A percentile compares a stretch with the other conserved stretches of the same genome.
phyloP scores from a whole-genome alignment of 495 filamentous ascomycete species.

The Penicillium argentinense region DNA sequence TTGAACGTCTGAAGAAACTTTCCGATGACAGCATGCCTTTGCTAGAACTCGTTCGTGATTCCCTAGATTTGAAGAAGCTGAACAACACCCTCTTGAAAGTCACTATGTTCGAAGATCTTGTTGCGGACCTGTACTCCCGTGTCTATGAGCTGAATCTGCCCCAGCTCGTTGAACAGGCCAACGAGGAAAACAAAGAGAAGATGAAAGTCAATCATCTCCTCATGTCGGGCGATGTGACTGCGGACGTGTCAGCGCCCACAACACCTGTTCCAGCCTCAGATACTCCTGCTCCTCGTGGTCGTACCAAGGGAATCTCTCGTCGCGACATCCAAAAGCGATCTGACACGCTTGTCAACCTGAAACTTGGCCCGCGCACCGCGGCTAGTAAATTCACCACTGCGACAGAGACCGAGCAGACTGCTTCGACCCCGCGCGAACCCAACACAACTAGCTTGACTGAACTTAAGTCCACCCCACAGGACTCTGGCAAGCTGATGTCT shows the following conservation, averaged over 20 bases:
- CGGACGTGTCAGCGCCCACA: conserved; percentile 37
- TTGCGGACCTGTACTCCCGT: conserved; percentile 82
- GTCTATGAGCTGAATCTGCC: conserved; percentile 63
- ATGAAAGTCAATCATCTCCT: conserved; percentile 62
- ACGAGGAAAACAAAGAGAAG: conserved; percentile 53
- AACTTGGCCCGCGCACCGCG: conserved; percentile 37
- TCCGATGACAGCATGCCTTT: conserved; percentile 36
- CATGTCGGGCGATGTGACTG: conserved; percentile 37
- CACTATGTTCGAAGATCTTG: conserved; percentile 81
- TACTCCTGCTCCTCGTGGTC: conserved; percentile 46
- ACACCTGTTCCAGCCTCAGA: conserved; percentile 38
- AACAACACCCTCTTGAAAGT: conserved; percentile 84
- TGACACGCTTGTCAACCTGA: conserved; percentile 53
- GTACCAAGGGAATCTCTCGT: conserved; percentile 61
- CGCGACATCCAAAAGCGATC: conserved; percentile 63
- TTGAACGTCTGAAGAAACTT: conserved; percentile 53
- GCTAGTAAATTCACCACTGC: conserved; percentile 27
- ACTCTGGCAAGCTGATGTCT: conserved; percentile 1
- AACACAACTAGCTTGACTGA: conserved; percentile 12
- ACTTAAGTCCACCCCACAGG: conserved; percentile 17
- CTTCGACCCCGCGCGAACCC: conserved; percentile 8
- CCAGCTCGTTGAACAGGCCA: conserved; percentile 45
- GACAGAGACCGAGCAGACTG: conserved; percentile 22
- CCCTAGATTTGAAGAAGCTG: conserved; percentile 84
- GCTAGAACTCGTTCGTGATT: conserved; percentile 78